Evolutionary conservation across 306 rosid species (phyloP).

Genomic region (Echinosophora koreensis): DNA sequence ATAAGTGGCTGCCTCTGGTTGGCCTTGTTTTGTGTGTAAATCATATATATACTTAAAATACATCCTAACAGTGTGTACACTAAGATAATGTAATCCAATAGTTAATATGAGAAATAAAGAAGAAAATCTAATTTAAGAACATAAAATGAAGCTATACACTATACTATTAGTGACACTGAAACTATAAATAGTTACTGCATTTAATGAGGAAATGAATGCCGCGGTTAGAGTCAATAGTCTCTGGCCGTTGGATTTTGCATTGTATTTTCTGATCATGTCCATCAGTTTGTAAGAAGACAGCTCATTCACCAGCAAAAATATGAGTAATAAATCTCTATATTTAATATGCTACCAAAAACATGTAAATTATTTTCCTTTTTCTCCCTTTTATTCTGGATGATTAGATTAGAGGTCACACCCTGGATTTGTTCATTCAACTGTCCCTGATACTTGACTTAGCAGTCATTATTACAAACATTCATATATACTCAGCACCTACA

Average conservation of each 20-base stretch:
- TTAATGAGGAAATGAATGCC: constrained; percentile 84
- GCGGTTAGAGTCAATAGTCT: constrained; percentile 60
- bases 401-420: constrained; percentile 4
- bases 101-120: neutral
- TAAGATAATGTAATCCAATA: neutral
- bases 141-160: constrained; percentile 14
- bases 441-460: neutral
- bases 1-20: constrained; percentile 84
- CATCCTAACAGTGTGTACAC: too few relatives aligned
- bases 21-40: constrained; percentile 79
- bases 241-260: constrained; percentile 61
- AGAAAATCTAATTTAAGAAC: constrained; percentile 13
- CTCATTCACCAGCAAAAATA: constrained; percentile 54
- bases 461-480: constrained; percentile 37
- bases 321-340: constrained; percentile 42
- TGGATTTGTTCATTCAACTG: constrained; percentile 37
- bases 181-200: constrained; percentile 53
- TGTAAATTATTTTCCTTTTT: constrained; percentile 13
- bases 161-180: constrained; percentile 40
- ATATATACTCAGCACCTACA: constrained; percentile 8
- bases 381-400: neutral
- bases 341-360: constrained; percentile 53
- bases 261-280: constrained; percentile 40
- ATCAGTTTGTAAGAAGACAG: constrained; percentile 57
- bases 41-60: constrained; percentile 43